Evolutionary conservation across 257 asterid species (phyloP).

Genomic region (Fraxinus quadrangulata): DNA sequence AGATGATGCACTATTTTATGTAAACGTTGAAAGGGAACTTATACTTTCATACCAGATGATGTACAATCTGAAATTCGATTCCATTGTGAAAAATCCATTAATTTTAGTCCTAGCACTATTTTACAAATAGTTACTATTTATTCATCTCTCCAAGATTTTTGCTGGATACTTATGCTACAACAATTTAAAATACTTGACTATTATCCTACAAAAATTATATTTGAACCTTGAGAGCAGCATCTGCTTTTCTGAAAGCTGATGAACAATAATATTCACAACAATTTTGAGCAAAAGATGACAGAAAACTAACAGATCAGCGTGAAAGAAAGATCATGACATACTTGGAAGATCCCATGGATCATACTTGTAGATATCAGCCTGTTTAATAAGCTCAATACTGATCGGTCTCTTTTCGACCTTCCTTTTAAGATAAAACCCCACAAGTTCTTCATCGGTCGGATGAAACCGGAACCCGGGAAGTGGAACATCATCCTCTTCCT

Average conservation of each 20-base stretch:
- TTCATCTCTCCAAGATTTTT: no score
- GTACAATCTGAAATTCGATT: no score
- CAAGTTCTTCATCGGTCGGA: slow-evolving; percentile 89
- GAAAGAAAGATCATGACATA: slow-evolving; percentile 33
- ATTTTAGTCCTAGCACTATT: no score
- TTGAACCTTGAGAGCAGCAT: background rate
- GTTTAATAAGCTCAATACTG: slow-evolving; percentile 74
- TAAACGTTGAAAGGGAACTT: no score
- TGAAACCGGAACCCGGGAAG: slow-evolving; percentile 90
- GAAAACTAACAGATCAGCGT: background rate
- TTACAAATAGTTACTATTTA: no score
- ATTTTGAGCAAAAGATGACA: background rate
- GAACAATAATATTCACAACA: background rate
- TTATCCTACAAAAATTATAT: no score
- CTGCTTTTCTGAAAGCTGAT: background rate
- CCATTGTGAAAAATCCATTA: no score
- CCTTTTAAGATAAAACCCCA: slow-evolving; percentile 69
- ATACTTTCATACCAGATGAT: no score
- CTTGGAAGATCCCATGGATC: slow-evolving; percentile 99
- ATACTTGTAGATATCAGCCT: slow-evolving; percentile 80
- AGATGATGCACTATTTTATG: no score
- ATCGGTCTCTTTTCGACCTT: slow-evolving; percentile 66
- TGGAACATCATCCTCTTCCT: slow-evolving; percentile 55
- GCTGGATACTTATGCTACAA: no score
- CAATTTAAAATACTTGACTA: no score